Base-by-base conservation (phyloP, 805 yeast species). In the Lipomyces oligophaga region DNA sequence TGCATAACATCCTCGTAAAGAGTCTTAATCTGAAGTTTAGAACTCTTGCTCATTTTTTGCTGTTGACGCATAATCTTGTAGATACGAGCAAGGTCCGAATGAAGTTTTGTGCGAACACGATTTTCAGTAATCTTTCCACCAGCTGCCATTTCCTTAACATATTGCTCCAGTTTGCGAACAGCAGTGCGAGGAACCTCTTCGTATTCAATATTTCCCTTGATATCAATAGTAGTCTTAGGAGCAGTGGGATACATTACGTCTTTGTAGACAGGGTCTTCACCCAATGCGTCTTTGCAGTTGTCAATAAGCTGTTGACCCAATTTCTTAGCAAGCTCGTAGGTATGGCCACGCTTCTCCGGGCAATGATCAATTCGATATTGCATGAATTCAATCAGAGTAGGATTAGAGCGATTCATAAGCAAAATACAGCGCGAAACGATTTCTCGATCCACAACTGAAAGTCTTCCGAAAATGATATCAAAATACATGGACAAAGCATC, bases 351-450 rank as follows among this genome's bases (percentile, higher is more conserved):
- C 57, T 77, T 82, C 47, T 81, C 77, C 38, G 97, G 89, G 47
- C 83, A 80, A 62, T 82, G 87, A 66, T 84, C 93, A 65, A 83
- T 81, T 65, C 82, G 80, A 70, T 90, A 93, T 69, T 93, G 96
- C 97, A 93, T 93, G 67, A 90, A 88, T 63, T 89, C 90, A 61
- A 93, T 85, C 63, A 93, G 76, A 37, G 94, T 80, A 50, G 94
- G 96, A 68, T 85, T 88, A 34, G 97, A 83, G 69, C 97, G 81
- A 78, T 93, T 93, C 97, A 93, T 89, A 67, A 93, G 86, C 67
- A 87, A 85, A 63, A 93, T 89, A 69, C 98, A 95, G 66, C 88
- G 96, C 57, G 90, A 79, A 53, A 93, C 95, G 55, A 94, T 88
- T 72, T 93, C 96, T 67, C 98, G 81, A 68, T 93, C 97, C 58